Base-by-base conservation (phyloP, 2,329 filamentous ascomycete genomes). In the Aspergillus melleus region DNA sequence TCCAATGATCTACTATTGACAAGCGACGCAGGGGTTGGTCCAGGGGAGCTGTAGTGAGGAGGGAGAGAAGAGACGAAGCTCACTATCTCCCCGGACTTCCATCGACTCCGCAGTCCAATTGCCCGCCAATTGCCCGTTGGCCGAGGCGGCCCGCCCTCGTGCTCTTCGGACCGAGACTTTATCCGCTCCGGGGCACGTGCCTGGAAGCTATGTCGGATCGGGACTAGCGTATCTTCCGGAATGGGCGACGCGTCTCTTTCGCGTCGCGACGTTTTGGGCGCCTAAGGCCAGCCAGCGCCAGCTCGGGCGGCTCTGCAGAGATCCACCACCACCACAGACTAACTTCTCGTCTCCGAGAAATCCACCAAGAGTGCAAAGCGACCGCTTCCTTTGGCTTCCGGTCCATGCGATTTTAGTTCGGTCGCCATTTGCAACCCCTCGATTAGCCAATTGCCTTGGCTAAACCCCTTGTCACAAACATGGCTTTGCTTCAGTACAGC, bases 401-500 rank as follows among this genome's bases (percentile, higher is more conserved):
- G 47, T 55, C 49, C 47, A 55, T 59, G 57, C 42, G 51, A 59
- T 51, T 53, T 44, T 57, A 55, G 47, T 50, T 52, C 54, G 46
- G 57, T 52, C 60, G 32, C 57, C 57, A 59, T 58, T 54, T 57
- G 55, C 55, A 53, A 54, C 52, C 52, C 50, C 63, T 63, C 54
- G 54, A 58, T 60, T 54, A 49, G 49, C 52, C 57, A 64, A 64
- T 65, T 66, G 63, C 65, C 59, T 61, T 59, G 63, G 66, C 50
- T 58, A 53, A 56, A 54, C 52, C 55, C 53, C 53, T 65, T 59
- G 62, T 65, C 68, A 69, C 77, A 79, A 79, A 69, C 61, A 97
- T 97, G 94, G 90, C 92, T 84, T 90, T 97, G 72, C 86, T 92
- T 72, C 88, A 90, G 66, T 90, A 89, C 77, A 88, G 85, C 73